phyloP scores from a whole-genome alignment of 2,329 filamentous ascomycete species.

The Hymenoscyphus fraxineus region DNA sequence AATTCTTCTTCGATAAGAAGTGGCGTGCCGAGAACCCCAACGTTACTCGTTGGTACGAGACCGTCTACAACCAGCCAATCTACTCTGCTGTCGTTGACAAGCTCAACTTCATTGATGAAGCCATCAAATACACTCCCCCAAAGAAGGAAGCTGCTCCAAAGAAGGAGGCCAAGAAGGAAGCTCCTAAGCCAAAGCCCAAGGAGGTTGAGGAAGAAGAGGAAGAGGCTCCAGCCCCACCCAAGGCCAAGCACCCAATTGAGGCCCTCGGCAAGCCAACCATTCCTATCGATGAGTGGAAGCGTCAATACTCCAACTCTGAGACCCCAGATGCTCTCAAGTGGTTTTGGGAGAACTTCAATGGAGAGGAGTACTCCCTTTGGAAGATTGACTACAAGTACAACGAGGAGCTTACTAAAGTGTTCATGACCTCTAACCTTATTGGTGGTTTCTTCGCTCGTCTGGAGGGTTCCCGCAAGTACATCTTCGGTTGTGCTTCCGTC shows the following conservation, averaged over 20 bases:
- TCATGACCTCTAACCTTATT: constrained; percentile 99
- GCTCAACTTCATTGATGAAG: constrained; percentile 76
- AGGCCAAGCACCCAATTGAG: constrained; percentile 96
- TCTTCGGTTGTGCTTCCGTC: constrained; percentile 88
- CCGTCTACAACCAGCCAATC: constrained; percentile 87
- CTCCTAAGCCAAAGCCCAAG: constrained; percentile 43
- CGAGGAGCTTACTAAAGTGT: constrained; percentile 91
- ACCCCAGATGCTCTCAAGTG: constrained; percentile 82
- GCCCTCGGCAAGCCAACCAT: constrained; percentile 74
- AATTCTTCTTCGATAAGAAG: constrained; percentile 89
- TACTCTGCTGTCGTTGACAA: constrained; percentile 76
- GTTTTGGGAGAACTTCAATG: constrained; percentile 97
- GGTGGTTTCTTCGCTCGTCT: constrained; percentile 97
- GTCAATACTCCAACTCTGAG: constrained; percentile 95
- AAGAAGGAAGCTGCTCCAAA: constrained; percentile 70
- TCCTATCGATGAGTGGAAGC: constrained; percentile 96
- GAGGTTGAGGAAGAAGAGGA: constrained; percentile 62
- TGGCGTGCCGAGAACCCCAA: constrained; percentile 83
- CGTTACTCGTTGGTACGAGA: constrained; percentile 90
- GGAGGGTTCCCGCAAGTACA: constrained; percentile 94
- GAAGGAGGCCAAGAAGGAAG: constrained; percentile 58
- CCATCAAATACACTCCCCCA: constrained; percentile 68
- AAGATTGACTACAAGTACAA: constrained; percentile 98
- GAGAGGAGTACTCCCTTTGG: constrained; percentile 96
- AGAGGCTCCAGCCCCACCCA: constrained; percentile 60